A percentile compares a stretch with the other conserved stretches of the same genome.
Evolutionary conservation across 2,329 filamentous ascomycete species (phyloP).

Genomic region (Fusarium heterosporum): DNA sequence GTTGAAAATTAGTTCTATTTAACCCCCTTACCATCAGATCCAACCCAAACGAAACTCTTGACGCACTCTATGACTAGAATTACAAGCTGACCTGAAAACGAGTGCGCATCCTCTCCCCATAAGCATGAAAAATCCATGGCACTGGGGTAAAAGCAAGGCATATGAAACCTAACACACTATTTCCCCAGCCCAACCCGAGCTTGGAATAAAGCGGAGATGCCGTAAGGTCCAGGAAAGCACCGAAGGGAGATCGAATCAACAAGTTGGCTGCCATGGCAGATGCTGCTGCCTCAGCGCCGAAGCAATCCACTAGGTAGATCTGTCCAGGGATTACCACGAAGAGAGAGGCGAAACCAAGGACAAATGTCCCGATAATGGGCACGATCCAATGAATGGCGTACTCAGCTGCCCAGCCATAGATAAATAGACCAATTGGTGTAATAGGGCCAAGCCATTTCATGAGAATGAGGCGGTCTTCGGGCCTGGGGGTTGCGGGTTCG

Average conservation of each 20-base stretch:
- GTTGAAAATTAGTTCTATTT: too few relatives aligned
- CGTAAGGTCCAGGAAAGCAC: conserved; percentile 30
- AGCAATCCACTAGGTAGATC: conserved; percentile 46
- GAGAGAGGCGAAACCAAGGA: conserved; percentile 60
- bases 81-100: conserved; percentile 27
- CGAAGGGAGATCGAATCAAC: conserved; percentile 50
- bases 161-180: conserved; percentile 32
- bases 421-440: conserved; percentile 65
- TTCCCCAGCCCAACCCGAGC: conserved; percentile 35
- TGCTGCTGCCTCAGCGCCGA: conserved; percentile 39
- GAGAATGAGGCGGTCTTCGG: conserved; percentile 64
- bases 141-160: conserved; percentile 32
- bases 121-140: conserved; percentile 30
- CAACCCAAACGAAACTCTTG: too few relatives aligned
- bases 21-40: too few relatives aligned
- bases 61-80: background rate
- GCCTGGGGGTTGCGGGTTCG: conserved; percentile 24
- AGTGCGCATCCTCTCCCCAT: conserved; percentile 28
- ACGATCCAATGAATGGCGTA: conserved; percentile 66
- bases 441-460: conserved; percentile 67
- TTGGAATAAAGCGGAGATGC: conserved; percentile 22
- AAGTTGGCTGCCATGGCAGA: conserved; percentile 43
- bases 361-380: conserved; percentile 65
- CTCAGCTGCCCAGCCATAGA: conserved; percentile 70
- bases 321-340: conserved; percentile 51